phyloP scores from a whole-genome alignment of 257 asterid genomes.

The Plantago major region DNA sequence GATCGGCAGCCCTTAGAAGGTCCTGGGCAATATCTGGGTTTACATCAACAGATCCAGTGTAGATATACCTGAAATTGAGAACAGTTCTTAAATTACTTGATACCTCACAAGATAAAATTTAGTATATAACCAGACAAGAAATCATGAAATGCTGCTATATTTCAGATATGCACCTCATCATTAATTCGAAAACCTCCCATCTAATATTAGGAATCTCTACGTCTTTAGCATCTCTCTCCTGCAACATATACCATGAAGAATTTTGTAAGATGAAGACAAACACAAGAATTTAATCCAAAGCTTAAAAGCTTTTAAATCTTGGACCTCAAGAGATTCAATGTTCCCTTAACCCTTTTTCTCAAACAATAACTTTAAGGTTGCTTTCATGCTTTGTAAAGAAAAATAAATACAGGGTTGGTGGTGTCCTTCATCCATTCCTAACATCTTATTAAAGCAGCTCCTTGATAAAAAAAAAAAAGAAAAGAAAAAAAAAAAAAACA shows the following conservation, averaged over 20 bases:
- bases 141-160: background rate
- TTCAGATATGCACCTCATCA: conserved; percentile 71
- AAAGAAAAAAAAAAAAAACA: too few species aligned
- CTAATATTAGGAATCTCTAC: conserved; percentile 92
- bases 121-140: too few species aligned
- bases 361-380: background rate
- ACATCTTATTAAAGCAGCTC: too few species aligned
- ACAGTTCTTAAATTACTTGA: background rate
- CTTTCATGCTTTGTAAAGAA: too few species aligned
- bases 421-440: too few species aligned
- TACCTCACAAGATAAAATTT: too few species aligned
- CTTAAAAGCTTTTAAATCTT: conserved; percentile 1
- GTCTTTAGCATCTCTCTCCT: conserved; percentile 98
- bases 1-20: conserved; percentile 94
- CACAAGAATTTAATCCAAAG: conserved; percentile 9
- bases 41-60: conserved; percentile 89
- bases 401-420: too few species aligned
- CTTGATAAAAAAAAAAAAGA: too few species aligned
- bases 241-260: conserved; percentile 19
- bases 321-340: background rate
- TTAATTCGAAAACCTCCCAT: conserved; percentile 95
- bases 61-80: conserved; percentile 57
- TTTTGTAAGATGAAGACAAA: conserved; percentile 8
- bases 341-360: background rate
- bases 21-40: conserved; percentile 83